Base-by-base conservation (phyloP, 768 basidiomycete species). In the Pluteus cervinus region DNA sequence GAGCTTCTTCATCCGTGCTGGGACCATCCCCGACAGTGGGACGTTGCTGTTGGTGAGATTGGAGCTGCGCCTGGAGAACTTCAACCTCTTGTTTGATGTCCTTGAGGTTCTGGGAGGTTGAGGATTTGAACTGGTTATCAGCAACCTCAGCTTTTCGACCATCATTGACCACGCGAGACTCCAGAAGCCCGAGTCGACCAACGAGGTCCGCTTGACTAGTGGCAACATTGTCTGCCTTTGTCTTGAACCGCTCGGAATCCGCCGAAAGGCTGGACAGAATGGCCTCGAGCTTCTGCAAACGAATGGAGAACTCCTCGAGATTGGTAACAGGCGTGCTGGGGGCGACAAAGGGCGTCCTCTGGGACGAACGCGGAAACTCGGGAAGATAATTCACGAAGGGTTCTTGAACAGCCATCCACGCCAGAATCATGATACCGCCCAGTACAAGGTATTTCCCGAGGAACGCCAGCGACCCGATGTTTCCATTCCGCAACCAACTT, bases 311-410 rank as follows among this genome's bases (percentile, higher is more conserved):
- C 39, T 86, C 86, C 4, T 72, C 69, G 14, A 87, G 61, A 53
- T 86, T 73, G n/a, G 70, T 66, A 1, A 77, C 74, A 1, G 84
- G 83, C 7, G 63, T 54, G 7, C 73, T 71, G 0, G 84, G 79
- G 1, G 77, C 60, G 2, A 60, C 56, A 50, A 78, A 87, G 5
- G 62, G 53, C 2, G 47, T 55, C 4, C 50, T 38, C 20, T 41
- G 44, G 17, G 43, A 39, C 45, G 36, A 35, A 42, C 45, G 24
- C 14, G 33, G 5, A 52, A 45, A 18, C 33, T 29, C 14, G 46
- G 52, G 42, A 56, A 47, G 14, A 49, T 51, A 43, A 41, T 60
- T 16, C 20, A 51, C 18, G n/a, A n/a, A n/a, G 21, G 58, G 62
- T 30, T 68, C 58, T 33, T 58, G 62, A 14, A 76, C 55, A 11